Conservation (phyloP, 1,284 basidiomycete genomes). For the Marasmius oreades region DNA sequence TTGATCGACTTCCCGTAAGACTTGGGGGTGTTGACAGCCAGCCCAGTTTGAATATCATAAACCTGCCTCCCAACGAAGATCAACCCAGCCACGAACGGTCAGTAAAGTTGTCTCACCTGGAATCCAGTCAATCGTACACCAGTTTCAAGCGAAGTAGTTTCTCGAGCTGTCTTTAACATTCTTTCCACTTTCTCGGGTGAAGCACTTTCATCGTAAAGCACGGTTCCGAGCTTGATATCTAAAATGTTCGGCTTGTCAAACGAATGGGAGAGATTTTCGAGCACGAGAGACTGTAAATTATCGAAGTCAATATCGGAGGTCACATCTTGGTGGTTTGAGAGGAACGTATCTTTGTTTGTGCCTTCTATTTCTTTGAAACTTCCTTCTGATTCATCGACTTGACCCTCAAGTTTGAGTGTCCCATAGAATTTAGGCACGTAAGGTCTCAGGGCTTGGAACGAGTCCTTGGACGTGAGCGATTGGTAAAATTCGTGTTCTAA, state of each 20-base stretch:
- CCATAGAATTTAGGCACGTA: conserved; percentile 78
- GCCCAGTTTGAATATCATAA: conserved; percentile 57
- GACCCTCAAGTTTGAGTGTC: conserved; percentile 66
- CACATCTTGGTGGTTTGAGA: conserved; percentile 2
- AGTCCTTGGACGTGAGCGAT: conserved; percentile 41
- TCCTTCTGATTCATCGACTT: conserved; percentile 33
- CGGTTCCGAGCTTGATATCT: conserved; percentile 90
- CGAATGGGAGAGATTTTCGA: conserved; percentile 78
- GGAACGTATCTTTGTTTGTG: conserved; percentile 49
- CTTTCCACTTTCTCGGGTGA: conserved; percentile 73
- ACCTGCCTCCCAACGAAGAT: conserved; percentile 44
- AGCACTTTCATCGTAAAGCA: conserved; percentile 73
- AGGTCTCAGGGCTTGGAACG: conserved; percentile 41
- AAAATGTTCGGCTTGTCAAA: conserved; percentile 84
- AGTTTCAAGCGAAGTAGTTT: conserved; percentile 72
- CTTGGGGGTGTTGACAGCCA: conserved; percentile 66
- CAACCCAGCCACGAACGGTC: background rate
- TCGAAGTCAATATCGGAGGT: conserved; percentile 6
- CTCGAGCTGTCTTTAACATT: conserved; percentile 71
- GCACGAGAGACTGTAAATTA: conserved; percentile 67
- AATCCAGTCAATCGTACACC: conserved; percentile 88
- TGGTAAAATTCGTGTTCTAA: conserved; percentile 84
- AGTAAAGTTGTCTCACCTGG: conserved; percentile 54
- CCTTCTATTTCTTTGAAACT: conserved; percentile 6
- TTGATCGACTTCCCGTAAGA: conserved; percentile 80